These are phyloP conservation scores for Penicillium sp. DNA, from an alignment of 2,329 filamentous ascomycete species.

Conservation along the genomic window DNA sequence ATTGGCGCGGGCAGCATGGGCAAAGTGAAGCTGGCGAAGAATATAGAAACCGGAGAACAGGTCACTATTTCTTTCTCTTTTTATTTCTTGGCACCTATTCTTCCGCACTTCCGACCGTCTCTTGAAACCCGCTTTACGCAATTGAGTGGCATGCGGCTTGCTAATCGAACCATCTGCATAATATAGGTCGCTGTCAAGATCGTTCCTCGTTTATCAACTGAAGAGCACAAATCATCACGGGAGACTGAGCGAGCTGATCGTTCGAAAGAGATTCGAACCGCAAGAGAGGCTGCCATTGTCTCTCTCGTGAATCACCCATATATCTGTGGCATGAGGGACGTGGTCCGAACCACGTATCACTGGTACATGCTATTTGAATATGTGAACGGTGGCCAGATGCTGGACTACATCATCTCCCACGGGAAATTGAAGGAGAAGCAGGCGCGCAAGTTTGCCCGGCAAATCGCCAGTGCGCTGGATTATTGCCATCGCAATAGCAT, in stretches of 20 bases:
- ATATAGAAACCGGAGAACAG: slow-evolving; percentile 87
- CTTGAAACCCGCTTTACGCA: too few species aligned
- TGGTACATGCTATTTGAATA: slow-evolving; percentile 99
- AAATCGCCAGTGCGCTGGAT: slow-evolving; percentile 94
- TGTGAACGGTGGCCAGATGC: slow-evolving; percentile 98
- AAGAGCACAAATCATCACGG: slow-evolving; percentile 65
- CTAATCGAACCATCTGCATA: slow-evolving; percentile 38
- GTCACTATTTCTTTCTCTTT: slow-evolving; percentile 51
- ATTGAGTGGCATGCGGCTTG: background rate
- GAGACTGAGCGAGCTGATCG: slow-evolving; percentile 90
- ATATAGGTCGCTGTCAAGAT: slow-evolving; percentile 92
- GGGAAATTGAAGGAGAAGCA: slow-evolving; percentile 98
- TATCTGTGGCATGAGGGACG: slow-evolving; percentile 93
- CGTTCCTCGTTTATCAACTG: slow-evolving; percentile 84
- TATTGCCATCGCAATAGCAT: slow-evolving; percentile 99
- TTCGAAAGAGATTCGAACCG: slow-evolving; percentile 93
- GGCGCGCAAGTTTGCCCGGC: slow-evolving; percentile 93
- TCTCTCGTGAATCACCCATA: slow-evolving; percentile 92
- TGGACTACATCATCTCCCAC: slow-evolving; percentile 99
- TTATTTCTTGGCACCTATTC: background rate
- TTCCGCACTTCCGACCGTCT: background rate
- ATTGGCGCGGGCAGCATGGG: slow-evolving; percentile 98
- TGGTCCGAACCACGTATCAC: slow-evolving; percentile 93
- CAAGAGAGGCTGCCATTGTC: slow-evolving; percentile 93
- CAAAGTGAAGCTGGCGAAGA: slow-evolving; percentile 94